Conservation (phyloP, 805 yeast species). For the Yarrowia keelungensis region DNA sequence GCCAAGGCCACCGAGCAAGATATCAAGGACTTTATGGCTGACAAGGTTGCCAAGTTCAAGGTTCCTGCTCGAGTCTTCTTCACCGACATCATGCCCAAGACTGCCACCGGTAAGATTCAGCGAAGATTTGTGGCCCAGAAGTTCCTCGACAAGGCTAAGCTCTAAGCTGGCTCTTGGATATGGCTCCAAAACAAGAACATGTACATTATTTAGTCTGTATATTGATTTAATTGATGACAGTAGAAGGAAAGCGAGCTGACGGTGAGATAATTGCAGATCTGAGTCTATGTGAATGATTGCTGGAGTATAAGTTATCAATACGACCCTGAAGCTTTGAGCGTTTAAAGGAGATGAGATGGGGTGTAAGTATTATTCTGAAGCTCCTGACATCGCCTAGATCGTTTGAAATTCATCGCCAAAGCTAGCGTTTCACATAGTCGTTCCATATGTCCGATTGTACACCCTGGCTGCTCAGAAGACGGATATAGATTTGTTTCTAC, state of each 20-base stretch:
- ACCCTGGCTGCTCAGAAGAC: no score
- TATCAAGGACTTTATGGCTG: slow-evolving; percentile 55
- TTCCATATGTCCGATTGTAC: no score
- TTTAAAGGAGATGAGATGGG: no score
- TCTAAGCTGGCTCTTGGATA: slow-evolving; percentile 1
- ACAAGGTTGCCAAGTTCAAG: slow-evolving; percentile 63
- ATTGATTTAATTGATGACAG: neutral
- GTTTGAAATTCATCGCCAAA: no score
- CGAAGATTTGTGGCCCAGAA: slow-evolving; percentile 65
- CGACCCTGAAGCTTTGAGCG: no score
- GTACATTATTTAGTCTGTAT: slow-evolving; percentile 6
- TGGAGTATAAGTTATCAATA: no score
- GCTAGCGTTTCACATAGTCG: no score
- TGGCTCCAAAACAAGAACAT: neutral
- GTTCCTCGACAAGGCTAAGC: slow-evolving; percentile 47
- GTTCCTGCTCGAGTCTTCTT: slow-evolving; percentile 65
- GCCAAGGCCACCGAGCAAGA: slow-evolving; percentile 53
- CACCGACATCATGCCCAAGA: slow-evolving; percentile 70
- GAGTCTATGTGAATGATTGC: no score
- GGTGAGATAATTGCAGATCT: no score
- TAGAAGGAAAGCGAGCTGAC: neutral
- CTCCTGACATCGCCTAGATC: no score
- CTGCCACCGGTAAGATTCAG: slow-evolving; percentile 81
- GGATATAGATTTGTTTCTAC: no score
- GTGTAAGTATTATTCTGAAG: no score